Conservation (phyloP, 768 basidiomycete species). For the Boletus insuetus region DNA sequence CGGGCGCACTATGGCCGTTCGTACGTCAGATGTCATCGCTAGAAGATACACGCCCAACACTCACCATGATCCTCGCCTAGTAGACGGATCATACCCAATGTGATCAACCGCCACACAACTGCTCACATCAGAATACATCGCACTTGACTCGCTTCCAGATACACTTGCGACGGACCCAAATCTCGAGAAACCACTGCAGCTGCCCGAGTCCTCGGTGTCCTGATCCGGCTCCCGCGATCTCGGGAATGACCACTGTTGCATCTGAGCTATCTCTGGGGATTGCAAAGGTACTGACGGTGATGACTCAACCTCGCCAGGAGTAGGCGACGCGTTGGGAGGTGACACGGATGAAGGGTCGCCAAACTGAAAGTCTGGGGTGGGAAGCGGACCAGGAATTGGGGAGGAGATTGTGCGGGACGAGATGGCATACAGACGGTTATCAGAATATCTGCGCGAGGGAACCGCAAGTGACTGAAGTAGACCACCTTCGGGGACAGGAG, state of each 20-base stretch:
- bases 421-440: slow-evolving; percentile 48
- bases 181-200: slow-evolving; percentile 47
- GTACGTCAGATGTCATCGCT: slow-evolving; percentile 26
- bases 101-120: slow-evolving; percentile 34
- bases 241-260: slow-evolving; percentile 44
- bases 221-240: slow-evolving; percentile 40
- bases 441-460: slow-evolving; percentile 33
- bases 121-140: slow-evolving; percentile 46
- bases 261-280: slow-evolving; percentile 45
- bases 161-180: slow-evolving; percentile 63
- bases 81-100: slow-evolving; percentile 31
- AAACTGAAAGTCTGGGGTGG: slow-evolving; percentile 61
- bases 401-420: slow-evolving; percentile 47
- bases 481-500: slow-evolving; percentile 24
- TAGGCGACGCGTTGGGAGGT: slow-evolving; percentile 46
- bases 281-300: slow-evolving; percentile 15
- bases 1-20: slow-evolving; percentile 27
- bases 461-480: slow-evolving; percentile 8
- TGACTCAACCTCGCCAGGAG: slow-evolving; percentile 43
- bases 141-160: slow-evolving; percentile 58
- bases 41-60: slow-evolving; percentile 6
- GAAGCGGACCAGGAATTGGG: slow-evolving; percentile 54
- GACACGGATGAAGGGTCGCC: slow-evolving; percentile 51
- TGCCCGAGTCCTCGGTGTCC: slow-evolving; percentile 52
- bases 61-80: slow-evolving; percentile 33